These are phyloP conservation scores for Aspergillus sojae DNA, from an alignment of 2,329 filamentous ascomycete species.

Conservation along the genomic window DNA sequence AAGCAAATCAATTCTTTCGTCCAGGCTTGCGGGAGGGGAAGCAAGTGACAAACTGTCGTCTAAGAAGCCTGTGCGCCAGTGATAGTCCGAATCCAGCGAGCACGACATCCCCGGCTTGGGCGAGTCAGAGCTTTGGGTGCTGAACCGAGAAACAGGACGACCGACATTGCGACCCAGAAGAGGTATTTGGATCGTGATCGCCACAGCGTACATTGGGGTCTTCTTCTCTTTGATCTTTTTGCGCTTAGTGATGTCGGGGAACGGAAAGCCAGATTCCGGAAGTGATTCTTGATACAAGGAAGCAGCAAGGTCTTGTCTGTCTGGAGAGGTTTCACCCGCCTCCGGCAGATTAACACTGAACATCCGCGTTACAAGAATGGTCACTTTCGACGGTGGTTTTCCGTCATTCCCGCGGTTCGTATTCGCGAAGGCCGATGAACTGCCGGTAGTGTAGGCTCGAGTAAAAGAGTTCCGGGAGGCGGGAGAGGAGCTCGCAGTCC, in stretches of 20 bases:
- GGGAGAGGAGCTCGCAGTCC: constrained; percentile 28
- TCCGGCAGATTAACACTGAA: constrained; percentile 61
- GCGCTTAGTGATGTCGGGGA: constrained; percentile 42
- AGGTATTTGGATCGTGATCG: constrained; percentile 59
- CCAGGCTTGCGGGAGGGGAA: constrained; percentile 51
- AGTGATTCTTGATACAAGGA: constrained; percentile 37
- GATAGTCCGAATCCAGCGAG: constrained; percentile 46
- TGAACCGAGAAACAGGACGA: constrained; percentile 41
- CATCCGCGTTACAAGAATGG: constrained; percentile 60
- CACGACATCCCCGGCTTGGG: constrained; percentile 39
- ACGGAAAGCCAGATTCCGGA: constrained; percentile 40
- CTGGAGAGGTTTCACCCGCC: constrained; percentile 39
- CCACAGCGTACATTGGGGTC: constrained; percentile 62
- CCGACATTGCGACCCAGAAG: constrained; percentile 36
- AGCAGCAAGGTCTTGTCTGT: constrained; percentile 35
- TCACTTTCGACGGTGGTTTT: constrained; percentile 50
- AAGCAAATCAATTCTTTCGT: constrained; percentile 58
- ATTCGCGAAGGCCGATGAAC: constrained; percentile 31
- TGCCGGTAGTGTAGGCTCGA: constrained; percentile 43
- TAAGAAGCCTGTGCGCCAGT: constrained; percentile 39
- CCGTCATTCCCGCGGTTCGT: constrained; percentile 30
- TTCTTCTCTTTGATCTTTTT: constrained; percentile 55
- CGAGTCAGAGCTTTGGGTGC: constrained; percentile 35
- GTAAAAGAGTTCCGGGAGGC: constrained; percentile 38
- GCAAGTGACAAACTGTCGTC: constrained; percentile 48